Evolutionary conservation across 768 basidiomycete species (phyloP).

Genomic region (Paxillus ammoniavirescens): DNA sequence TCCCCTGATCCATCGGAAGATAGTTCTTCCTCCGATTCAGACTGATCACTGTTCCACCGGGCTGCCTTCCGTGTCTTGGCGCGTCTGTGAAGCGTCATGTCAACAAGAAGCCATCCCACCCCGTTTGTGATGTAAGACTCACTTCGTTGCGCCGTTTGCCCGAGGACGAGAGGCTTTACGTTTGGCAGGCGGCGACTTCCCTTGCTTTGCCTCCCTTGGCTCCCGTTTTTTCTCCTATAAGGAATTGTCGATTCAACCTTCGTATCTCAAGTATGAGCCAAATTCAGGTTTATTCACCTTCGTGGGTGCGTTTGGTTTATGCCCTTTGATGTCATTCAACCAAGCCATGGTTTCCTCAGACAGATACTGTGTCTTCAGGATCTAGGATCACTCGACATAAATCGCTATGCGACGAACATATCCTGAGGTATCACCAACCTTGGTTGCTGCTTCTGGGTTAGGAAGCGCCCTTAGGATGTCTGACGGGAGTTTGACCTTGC

Average conservation of each 20-base stretch:
- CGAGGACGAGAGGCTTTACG: constrained; percentile 47
- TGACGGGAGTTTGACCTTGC: constrained; percentile 71
- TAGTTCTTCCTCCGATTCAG: constrained; percentile 27
- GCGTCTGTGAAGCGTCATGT: constrained; percentile 18
- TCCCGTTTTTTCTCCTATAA: constrained; percentile 38
- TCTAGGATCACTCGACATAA: constrained; percentile 40
- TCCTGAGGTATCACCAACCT: constrained; percentile 38
- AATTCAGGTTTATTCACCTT: constrained; percentile 25
- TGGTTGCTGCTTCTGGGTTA: constrained; percentile 59
- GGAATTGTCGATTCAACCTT: constrained; percentile 1
- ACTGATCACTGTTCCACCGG: constrained; percentile 33
- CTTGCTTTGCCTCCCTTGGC: constrained; percentile 45
- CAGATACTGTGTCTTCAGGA: constrained; percentile 65
- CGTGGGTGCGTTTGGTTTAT: constrained; percentile 31
- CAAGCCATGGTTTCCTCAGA: constrained; percentile 57
- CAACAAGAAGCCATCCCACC: not conserved
- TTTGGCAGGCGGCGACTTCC: constrained; percentile 48
- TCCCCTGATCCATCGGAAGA: constrained; percentile 20
- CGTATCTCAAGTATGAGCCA: not conserved
- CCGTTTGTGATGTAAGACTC: constrained; percentile 1
- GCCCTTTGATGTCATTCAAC: constrained; percentile 48
- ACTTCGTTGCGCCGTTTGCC: constrained; percentile 28
- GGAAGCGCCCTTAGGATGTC: constrained; percentile 81
- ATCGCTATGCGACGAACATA: not conserved
- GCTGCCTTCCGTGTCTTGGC: constrained; percentile 27